Conservation (phyloP, 345 rosid genomes). For the Citrus unshiu region DNA sequence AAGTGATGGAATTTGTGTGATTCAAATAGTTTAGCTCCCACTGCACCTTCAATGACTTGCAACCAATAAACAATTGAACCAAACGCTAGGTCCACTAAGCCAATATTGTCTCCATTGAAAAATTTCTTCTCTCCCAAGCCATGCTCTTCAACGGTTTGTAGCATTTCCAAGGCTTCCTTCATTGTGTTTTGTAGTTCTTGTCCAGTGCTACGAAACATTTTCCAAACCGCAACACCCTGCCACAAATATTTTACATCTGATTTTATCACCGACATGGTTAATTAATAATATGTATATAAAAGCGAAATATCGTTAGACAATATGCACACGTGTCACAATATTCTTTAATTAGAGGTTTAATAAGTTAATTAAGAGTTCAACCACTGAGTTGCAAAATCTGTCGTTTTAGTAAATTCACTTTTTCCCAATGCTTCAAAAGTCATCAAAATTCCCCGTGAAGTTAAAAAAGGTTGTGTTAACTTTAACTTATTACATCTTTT, state of each 20-base stretch:
- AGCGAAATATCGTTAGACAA: not conserved
- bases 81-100: not conserved
- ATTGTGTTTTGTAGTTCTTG: not conserved
- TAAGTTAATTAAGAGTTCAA: no score
- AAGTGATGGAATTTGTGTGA: not conserved
- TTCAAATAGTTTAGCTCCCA: not conserved
- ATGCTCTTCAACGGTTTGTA: not conserved
- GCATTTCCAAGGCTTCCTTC: not conserved
- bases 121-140: conserved; percentile 1
- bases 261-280: no score
- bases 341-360: no score
- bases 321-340: no score
- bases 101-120: conserved; percentile 4
- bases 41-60: not conserved
- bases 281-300: not conserved
- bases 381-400: no score
- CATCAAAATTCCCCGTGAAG: no score
- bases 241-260: not conserved
- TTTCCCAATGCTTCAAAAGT: no score
- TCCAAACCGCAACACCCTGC: not conserved
- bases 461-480: no score
- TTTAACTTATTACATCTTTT: no score
- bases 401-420: no score
- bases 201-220: not conserved
- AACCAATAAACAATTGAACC: not conserved